Base-by-base conservation (phyloP, 2,329 filamentous ascomycete species). In the Saccharata proteae region DNA sequence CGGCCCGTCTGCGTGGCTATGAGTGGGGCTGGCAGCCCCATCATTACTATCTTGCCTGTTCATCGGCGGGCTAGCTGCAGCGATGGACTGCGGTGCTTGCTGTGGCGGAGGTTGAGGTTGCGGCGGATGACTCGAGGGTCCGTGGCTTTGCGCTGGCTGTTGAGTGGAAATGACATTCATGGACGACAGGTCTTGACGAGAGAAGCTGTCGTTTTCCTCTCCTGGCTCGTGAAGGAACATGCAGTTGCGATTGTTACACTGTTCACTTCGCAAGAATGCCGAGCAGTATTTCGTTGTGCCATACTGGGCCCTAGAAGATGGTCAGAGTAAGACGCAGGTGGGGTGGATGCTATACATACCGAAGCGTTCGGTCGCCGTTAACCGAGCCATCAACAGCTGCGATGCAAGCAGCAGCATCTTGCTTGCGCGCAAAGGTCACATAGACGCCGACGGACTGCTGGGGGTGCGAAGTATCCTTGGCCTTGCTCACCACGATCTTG, bases 221-320 rank as follows among this genome's bases (percentile, higher is more conserved):
- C 90, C 92, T 22, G 90, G 81, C 57, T 98, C 92, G 50, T 98
- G 90, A 30, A 98, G 61, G 55, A 98, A 98, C 74, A 94, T 98
- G 64, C 90, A 98, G 40, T 90, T 88, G 30, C 86, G 77, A 49
- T 98, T 98, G 35, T 82, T 85, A 58, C 90, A 98, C 42, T 78
- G 80, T 56, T 98, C 90, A 43, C 92, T 85, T 36, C 92, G 80
- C 12, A 98, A 67, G 65, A 92, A 98, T 4, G 90, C 88, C 0
- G 90, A 98, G 55, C 90, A 98, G 57, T 98, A 98, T 54, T 98
- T 98, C 4, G 90, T 98, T 1, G 90, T 98, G 15, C 90, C 90
- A 42, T 77, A 78, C 51, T 79, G 75, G 9, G 75, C 75, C 43
- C 75, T 72, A 35, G 26, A 32, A 16, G 12, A 11, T 14, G 8